Percentiles rank a stretch among this genome's conserved stretches.
Evolutionary conservation across 192 early-diverging fungal species (phyloP).

Genomic region (Physocladia obscura): DNA sequence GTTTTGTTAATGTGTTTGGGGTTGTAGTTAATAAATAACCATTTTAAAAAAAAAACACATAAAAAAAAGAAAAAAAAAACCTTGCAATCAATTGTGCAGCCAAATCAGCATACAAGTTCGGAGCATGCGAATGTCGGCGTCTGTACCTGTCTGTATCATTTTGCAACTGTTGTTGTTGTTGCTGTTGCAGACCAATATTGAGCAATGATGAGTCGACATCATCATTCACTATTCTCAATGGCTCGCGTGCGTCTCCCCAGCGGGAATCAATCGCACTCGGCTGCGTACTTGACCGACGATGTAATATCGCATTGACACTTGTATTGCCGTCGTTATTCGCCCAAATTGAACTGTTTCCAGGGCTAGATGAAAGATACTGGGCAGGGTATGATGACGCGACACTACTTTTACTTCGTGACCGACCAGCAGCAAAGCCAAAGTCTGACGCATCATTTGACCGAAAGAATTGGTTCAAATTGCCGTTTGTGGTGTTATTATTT

Average conservation of each 20-base stretch:
- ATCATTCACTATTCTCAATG: too few species aligned
- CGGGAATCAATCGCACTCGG: slow-evolving; percentile 35
- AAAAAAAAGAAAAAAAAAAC: slow-evolving; percentile 17
- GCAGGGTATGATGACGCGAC: slow-evolving; percentile 37
- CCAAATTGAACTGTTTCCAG: slow-evolving; percentile 53
- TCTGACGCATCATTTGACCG: background rate
- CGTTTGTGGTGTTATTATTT: background rate
- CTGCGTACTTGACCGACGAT: slow-evolving; percentile 59
- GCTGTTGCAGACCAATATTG: background rate
- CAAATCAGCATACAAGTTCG: slow-evolving; percentile 44
- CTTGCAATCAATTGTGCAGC: slow-evolving; percentile 29
- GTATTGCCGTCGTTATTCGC: slow-evolving; percentile 34
- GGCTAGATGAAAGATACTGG: slow-evolving; percentile 29
- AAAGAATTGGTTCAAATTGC: background rate
- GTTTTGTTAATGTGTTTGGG: background rate
- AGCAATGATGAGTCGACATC: too few species aligned
- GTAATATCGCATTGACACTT: slow-evolving; percentile 37
- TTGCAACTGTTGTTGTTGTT: background rate
- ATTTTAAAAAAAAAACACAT: background rate
- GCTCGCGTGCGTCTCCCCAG: slow-evolving; percentile 49
- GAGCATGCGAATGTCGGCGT: slow-evolving; percentile 60
- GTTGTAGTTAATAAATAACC: background rate
- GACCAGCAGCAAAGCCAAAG: slow-evolving; percentile 10
- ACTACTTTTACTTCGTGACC: slow-evolving; percentile 34
- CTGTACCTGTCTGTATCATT: slow-evolving; percentile 52